Conservation (phyloP, 2,329 filamentous ascomycete species). For the Cytospora piceicola region DNA sequence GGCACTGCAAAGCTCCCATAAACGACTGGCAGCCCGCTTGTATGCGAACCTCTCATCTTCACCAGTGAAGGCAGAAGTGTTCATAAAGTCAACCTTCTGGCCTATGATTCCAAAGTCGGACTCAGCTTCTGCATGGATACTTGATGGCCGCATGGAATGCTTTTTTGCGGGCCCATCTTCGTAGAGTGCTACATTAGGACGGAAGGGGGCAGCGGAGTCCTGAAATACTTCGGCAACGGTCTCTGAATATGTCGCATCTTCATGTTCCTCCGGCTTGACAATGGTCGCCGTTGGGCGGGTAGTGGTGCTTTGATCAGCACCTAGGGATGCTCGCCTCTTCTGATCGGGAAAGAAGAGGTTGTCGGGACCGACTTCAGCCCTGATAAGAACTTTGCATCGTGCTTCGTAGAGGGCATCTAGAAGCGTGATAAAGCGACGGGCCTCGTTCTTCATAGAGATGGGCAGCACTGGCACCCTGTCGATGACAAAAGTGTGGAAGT, state of each 20-base stretch:
- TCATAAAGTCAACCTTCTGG: constrained; percentile 65
- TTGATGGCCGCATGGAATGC: constrained; percentile 39
- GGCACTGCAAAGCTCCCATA: constrained; percentile 80
- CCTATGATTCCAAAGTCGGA: constrained; percentile 54
- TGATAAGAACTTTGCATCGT: constrained; percentile 74
- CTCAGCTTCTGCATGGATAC: constrained; percentile 61
- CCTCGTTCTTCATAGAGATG: constrained; percentile 76
- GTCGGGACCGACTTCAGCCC: constrained; percentile 70
- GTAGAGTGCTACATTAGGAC: constrained; percentile 76
- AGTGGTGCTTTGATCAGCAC: constrained; percentile 3
- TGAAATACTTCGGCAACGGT: constrained; percentile 77
- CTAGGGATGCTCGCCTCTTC: constrained; percentile 34
- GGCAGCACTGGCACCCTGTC: constrained; percentile 71
- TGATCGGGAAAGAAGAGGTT: constrained; percentile 75
- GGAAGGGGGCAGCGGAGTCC: constrained; percentile 75
- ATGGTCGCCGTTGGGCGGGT: constrained; percentile 46
- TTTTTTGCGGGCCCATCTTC: constrained; percentile 37
- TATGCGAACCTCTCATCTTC: constrained; percentile 84
- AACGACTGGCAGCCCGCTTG: constrained; percentile 73
- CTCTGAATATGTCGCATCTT: constrained; percentile 65
- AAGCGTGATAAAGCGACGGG: constrained; percentile 77
- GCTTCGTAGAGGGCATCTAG: constrained; percentile 82
- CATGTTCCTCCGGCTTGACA: constrained; percentile 28
- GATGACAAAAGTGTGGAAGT: constrained; percentile 77
- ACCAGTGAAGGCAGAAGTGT: constrained; percentile 70